These are phyloP conservation scores for Sordariomycetes sp. DNA, from an alignment of 2,329 filamentous ascomycete species.

Conservation along the genomic window DNA sequence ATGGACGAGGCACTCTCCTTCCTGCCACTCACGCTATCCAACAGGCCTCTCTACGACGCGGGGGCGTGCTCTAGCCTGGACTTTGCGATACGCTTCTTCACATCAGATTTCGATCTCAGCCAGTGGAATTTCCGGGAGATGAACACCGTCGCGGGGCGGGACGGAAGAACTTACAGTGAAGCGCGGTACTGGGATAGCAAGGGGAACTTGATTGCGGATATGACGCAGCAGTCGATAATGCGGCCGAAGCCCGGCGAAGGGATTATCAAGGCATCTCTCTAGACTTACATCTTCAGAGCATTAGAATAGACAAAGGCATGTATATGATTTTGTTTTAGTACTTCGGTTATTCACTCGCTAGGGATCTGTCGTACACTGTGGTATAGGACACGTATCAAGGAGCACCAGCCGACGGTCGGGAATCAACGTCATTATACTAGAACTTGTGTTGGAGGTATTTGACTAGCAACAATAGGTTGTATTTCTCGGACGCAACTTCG, in stretches of 20 bases:
- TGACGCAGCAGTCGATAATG: constrained; percentile 27
- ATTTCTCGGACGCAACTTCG: too few species aligned
- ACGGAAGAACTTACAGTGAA: constrained; percentile 26
- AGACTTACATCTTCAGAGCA: too few species aligned
- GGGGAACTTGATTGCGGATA: constrained; percentile 25
- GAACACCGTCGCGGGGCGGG: constrained; percentile 17
- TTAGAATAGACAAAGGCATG: too few species aligned
- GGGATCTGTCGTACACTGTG: too few species aligned
- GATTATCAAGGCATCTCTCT: not conserved
- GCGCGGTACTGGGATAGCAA: constrained; percentile 23
- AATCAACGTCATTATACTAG: too few species aligned
- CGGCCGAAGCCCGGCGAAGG: constrained; percentile 6
- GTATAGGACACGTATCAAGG: too few species aligned
- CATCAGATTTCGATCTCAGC: constrained; percentile 17
- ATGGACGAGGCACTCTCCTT: constrained; percentile 26
- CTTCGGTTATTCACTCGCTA: too few species aligned
- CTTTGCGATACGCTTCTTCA: constrained; percentile 27
- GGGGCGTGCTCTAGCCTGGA: constrained; percentile 26
- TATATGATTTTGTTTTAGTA: too few species aligned
- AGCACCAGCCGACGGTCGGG: too few species aligned
- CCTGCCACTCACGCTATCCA: constrained; percentile 21
- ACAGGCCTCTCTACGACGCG: constrained; percentile 22
- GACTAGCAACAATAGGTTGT: too few species aligned
- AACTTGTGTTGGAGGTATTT: too few species aligned
- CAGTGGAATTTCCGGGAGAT: constrained; percentile 26